Conservation (phyloP, 164 flowering plant genomes). For the Santalum album region DNA sequence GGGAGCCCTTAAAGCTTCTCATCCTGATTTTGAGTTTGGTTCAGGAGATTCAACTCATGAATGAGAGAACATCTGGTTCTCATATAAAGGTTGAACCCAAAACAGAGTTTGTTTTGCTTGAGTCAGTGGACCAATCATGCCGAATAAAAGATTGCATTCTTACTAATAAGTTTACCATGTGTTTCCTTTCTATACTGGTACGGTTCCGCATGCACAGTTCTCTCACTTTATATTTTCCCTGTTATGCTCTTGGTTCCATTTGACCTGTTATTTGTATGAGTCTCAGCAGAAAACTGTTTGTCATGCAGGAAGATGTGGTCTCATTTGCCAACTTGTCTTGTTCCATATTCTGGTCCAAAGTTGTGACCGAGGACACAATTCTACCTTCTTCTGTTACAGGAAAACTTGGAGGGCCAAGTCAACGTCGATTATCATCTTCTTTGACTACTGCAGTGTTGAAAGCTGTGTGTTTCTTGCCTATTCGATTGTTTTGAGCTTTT, state of each 20-base stretch:
- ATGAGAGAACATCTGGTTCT: conserved; percentile 21
- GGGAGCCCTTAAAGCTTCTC: conserved; percentile 55
- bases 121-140: conserved; percentile 12
- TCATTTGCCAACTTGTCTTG: conserved; percentile 48
- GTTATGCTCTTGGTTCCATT: not conserved
- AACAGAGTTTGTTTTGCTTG: conserved; percentile 13
- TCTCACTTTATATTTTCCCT: conserved; percentile 1
- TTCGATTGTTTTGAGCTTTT: conserved; percentile 1
- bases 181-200: conserved; percentile 56
- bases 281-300: conserved; percentile 5
- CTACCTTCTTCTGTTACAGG: conserved; percentile 75
- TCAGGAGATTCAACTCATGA: conserved; percentile 51
- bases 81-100: conserved; percentile 13
- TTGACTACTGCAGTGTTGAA: conserved; percentile 51
- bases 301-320: conserved; percentile 58
- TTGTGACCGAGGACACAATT: conserved; percentile 14
- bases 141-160: conserved; percentile 12
- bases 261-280: not conserved
- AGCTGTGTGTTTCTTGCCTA: conserved; percentile 49
- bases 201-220: not conserved
- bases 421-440: conserved; percentile 60
- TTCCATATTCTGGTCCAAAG: conserved; percentile 53
- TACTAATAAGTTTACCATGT: conserved; percentile 28
- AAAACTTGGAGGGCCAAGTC: conserved; percentile 95
- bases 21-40: conserved; percentile 50